Conservation (phyloP, 1,284 basidiomycete species). For the Pisolithus thermaeus region DNA sequence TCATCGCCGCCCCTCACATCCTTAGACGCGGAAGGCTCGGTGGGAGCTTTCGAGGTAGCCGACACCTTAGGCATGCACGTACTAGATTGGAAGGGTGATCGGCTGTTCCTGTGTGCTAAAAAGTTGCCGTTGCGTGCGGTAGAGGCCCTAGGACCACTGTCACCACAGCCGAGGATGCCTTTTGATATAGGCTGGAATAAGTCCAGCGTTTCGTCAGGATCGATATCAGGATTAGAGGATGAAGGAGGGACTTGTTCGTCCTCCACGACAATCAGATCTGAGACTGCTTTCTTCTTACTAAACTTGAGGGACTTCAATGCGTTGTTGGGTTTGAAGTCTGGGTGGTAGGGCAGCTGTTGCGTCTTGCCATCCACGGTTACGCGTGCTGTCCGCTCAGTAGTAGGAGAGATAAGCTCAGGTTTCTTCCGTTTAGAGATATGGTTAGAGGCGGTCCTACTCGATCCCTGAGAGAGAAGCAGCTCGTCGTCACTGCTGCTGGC, state of each 20-base stretch:
- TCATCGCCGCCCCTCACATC: not conserved
- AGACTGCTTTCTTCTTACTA: constrained; percentile 25
- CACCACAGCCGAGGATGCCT: constrained; percentile 8
- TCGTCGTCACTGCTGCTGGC: constrained; percentile 26
- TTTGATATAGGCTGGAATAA: constrained; percentile 16
- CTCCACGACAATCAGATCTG: not conserved
- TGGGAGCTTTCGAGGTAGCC: constrained; percentile 5
- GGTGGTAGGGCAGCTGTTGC: constrained; percentile 15
- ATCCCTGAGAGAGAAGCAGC: constrained; percentile 24
- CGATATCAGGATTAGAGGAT: constrained; percentile 18
- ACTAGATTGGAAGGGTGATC: not conserved
- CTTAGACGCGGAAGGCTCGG: not conserved
- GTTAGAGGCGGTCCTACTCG: constrained; percentile 10
- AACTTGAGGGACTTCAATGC: constrained; percentile 29
- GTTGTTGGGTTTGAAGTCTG: constrained; percentile 17
- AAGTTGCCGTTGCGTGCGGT: not conserved
- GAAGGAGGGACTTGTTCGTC: constrained; percentile 12
- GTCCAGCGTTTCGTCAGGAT: constrained; percentile 18
- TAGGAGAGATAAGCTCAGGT: not conserved
- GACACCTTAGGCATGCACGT: not conserved
- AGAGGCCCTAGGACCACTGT: not conserved
- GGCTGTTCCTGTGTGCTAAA: constrained; percentile 5
- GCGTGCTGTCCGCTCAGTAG: constrained; percentile 11
- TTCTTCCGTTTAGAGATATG: constrained; percentile 10
- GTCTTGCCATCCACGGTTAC: constrained; percentile 11